Conservation (phyloP, 2,329 filamentous ascomycete genomes). For the Sclerotinia subarctica region DNA sequence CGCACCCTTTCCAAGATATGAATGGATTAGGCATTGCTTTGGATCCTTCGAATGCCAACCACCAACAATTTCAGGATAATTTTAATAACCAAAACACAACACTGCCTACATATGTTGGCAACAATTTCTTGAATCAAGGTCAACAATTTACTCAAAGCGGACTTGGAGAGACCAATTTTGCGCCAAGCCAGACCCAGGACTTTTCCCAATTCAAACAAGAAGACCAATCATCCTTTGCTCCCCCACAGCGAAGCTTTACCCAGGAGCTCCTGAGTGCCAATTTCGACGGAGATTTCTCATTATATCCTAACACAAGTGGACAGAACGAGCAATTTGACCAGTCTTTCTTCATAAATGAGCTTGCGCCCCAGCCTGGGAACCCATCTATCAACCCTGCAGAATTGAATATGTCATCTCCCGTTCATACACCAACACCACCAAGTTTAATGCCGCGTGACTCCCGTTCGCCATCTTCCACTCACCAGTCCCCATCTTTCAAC, state of each 20-base stretch:
- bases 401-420: constrained; percentile 48
- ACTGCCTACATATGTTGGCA: constrained; percentile 38
- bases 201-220: constrained; percentile 39
- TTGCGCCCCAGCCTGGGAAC: constrained; percentile 42
- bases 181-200: constrained; percentile 30
- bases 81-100: constrained; percentile 41
- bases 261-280: constrained; percentile 49
- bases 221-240: constrained; percentile 38
- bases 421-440: constrained; percentile 35
- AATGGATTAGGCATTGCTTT: constrained; percentile 56
- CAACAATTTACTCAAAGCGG: constrained; percentile 34
- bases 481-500: constrained; percentile 37
- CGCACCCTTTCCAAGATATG: constrained; percentile 50
- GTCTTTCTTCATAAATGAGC: constrained; percentile 57
- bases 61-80: constrained; percentile 42
- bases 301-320: constrained; percentile 57
- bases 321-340: constrained; percentile 57
- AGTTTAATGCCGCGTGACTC: constrained; percentile 34
- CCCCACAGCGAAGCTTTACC: constrained; percentile 47
- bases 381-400: constrained; percentile 46
- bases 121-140: constrained; percentile 47
- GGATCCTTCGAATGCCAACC: constrained; percentile 41
- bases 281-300: constrained; percentile 59
- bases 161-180: constrained; percentile 31
- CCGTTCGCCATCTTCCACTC: constrained; percentile 38